Base-by-base conservation (phyloP, 306 rosid genomes). In the Urtica urens region DNA sequence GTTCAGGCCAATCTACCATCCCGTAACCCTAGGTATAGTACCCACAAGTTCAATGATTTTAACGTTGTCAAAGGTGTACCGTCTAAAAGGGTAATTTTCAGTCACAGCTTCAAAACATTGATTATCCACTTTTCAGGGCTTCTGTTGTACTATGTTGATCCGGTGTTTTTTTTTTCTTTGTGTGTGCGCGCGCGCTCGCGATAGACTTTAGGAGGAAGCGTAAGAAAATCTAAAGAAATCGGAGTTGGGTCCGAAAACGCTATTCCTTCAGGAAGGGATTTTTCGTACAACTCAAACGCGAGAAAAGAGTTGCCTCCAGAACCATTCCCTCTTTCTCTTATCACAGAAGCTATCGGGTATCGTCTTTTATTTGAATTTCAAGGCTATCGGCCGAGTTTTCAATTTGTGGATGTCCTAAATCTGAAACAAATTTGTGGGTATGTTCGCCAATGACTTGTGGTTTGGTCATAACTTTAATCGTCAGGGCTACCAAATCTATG, bases 331-430 rank as follows among this genome's bases (percentile, higher is more conserved):
- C 58, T 75, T 42, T 62, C 55, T 51, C 44, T 73, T 14, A 31
- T 75, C 49, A 76, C 67, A 61, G 85, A 87, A 19, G 38, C 52
- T 49, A 7, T 71, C 18, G 62, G 94, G 94, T 87, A 83, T 23
- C 23, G 18, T 7, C 15, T 39, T 43, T 0, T 3, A 16, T 44
- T 44, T 37, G 22, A 8, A 18, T 27, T 19, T 58, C 44, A 23
- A 23, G 15, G 55, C 7, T 2, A n/a, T n/a, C n/a, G n/a, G n/a
- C 7, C 17, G 23, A 28, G 24, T 4, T 30, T 50, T 10, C n/a
- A 19, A 20, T 19, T 18, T 14, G 12, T 2, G 11, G 5, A 13
- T 15, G 13, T 7, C 3, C 17, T 6, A 23, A 22, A 38, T 2
- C 31, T 5, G n/a, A 15, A 3, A 13, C n/a, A 3, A n/a, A 47